Evolutionary conservation across 129 eudicot species (phyloP).

Genomic region (Glebionis coronaria): DNA sequence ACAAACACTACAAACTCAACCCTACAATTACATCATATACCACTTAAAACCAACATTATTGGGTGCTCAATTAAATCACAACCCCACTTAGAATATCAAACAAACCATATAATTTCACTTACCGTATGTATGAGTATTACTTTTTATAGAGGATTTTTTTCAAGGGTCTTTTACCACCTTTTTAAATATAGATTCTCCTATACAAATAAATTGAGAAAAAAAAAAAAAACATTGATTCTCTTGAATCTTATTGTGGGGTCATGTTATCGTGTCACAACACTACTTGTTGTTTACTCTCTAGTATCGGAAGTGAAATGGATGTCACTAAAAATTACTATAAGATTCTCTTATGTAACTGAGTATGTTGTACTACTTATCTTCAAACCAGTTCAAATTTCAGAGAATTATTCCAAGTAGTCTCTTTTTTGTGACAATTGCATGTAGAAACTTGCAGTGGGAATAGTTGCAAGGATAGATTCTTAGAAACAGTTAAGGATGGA

Average conservation of each 20-base stretch:
- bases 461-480: too few species aligned
- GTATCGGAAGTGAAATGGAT: too few species aligned
- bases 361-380: too few species aligned
- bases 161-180: slow-evolving; percentile 2
- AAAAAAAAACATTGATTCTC: background rate
- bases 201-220: background rate
- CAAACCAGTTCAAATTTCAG: too few species aligned
- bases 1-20: slow-evolving; percentile 25
- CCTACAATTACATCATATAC: slow-evolving; percentile 43
- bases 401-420: too few species aligned
- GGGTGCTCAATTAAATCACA: slow-evolving; percentile 32
- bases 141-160: slow-evolving; percentile 18
- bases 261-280: background rate
- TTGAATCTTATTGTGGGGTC: background rate
- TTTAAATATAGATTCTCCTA: slow-evolving; percentile 7
- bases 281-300: too few species aligned
- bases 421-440: too few species aligned
- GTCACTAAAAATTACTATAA: too few species aligned
- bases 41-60: slow-evolving; percentile 42
- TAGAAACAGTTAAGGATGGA: too few species aligned
- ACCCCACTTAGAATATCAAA: slow-evolving; percentile 34
- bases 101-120: slow-evolving; percentile 28
- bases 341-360: too few species aligned
- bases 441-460: too few species aligned
- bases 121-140: background rate